Base-by-base conservation (phyloP, 345 rosid species). In the Dimocarpus longan region DNA sequence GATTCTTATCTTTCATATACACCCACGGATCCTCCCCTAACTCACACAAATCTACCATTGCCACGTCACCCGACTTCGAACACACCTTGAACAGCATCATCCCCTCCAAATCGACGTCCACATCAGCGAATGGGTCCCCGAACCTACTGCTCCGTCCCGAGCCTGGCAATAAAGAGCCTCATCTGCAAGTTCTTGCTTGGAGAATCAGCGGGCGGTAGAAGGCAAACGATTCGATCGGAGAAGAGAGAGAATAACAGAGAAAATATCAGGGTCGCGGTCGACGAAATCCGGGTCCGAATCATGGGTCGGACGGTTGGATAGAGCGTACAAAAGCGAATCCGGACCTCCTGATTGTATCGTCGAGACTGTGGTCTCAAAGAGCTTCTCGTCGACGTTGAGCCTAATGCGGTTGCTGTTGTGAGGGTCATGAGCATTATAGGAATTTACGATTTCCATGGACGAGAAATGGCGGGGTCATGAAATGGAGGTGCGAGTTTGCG, bases 261-360 rank as follows among this genome's bases (percentile, higher is more conserved):
- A 95, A 43, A 96, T 84, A 66, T 94, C 95, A 11, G 99, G 97
- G 77, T 96, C 99, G 3, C 99, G 98, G 83, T 96, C 99, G 62
- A 94, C 89, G 85, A 95, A 95, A 44, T 94, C 82, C 0, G 97
- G 92, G 16, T 21, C 44, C 12, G 83, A 82, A 22, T 83, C 89
- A 21, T 75, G 78, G 5, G 72, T 12, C 50, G 89, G 66, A 10
- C 90, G 90, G 76, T 57, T 82, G 40, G 97, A 90, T n/a, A 96
- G 94, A 68, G 90, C 91, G 19, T 86, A 85, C 2, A 96, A 89
- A 68, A 96, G 93, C 24, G 98, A 94, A 80, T 96, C 97, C 11
- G 93, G 89, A 32, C 95, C 95, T 42, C 90, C 87, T 21, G 95
- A 88, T 73, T 85, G 91, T 63, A 96, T 92, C 6, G 98, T 96